Conservation (phyloP, 371 early-diverging fungal genomes). For the Capillidium heterosporum region DNA sequence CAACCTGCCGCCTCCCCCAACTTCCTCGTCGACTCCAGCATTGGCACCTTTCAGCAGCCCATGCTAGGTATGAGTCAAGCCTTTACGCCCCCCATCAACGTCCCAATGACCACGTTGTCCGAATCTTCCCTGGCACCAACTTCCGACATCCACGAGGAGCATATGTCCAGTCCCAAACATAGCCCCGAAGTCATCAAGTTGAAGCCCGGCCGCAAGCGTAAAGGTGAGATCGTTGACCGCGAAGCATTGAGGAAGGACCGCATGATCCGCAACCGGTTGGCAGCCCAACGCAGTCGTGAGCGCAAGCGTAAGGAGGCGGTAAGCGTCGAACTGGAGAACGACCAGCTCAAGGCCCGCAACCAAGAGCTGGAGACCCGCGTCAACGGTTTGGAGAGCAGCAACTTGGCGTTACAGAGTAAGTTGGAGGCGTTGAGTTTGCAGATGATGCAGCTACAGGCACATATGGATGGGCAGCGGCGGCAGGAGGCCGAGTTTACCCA, state of each 20-base stretch:
- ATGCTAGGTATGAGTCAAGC: too few relatives aligned
- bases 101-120: too few relatives aligned
- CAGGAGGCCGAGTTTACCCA: neutral
- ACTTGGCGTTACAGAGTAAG: constrained; percentile 28
- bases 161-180: neutral
- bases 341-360: constrained; percentile 39
- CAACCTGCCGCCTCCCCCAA: too few relatives aligned
- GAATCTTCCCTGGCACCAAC: too few relatives aligned
- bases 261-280: constrained; percentile 67
- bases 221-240: constrained; percentile 22
- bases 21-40: too few relatives aligned
- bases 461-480: constrained; percentile 9
- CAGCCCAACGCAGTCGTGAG: constrained; percentile 78
- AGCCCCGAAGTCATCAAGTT: neutral
- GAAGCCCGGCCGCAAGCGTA: constrained; percentile 12
- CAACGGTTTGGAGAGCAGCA: constrained; percentile 37
- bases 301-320: constrained; percentile 62
- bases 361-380: constrained; percentile 31
- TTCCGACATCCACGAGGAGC: too few relatives aligned
- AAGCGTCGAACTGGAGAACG: constrained; percentile 48
- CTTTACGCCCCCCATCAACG: too few relatives aligned
- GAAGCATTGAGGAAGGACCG: constrained; percentile 33
- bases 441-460: constrained; percentile 24
- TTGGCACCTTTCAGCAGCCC: too few relatives aligned
- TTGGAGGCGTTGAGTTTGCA: constrained; percentile 34